Evolutionary conservation across 139 green algal species (phyloP), one percentile per base, ranked within the genome.

Genomic region (Tetraselmis striata): DNA sequence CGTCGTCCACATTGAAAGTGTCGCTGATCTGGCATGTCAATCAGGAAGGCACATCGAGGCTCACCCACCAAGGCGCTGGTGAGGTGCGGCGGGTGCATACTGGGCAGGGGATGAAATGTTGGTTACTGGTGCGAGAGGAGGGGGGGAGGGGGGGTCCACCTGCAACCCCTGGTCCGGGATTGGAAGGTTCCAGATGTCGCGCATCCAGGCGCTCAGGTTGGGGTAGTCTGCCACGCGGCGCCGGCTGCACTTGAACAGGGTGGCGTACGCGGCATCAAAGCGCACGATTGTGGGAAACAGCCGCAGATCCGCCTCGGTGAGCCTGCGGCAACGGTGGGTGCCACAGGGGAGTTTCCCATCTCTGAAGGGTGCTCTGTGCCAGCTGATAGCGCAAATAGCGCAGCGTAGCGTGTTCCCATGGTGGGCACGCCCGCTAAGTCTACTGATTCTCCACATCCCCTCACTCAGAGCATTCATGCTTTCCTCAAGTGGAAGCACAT

Each of bases 231-330:
- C 83, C 23, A 97, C 86, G 31, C 91, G 86, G 23, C 85, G 82
- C 30, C 84, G 67, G 80, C 76, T 83, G 90, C 95, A 98, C 85
- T 96, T 97, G 90, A 99, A 99, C 1, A 98, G 87, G 2, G 83
- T 88, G 23, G 88, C 84, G 80, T 98, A 98, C 18, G 92, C 88
- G 2, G 92, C 87, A 59, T 98, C 95, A 77, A 95, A 95, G 0
- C 95, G 87, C 0, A 88, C 77, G 2, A 96, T 87, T 77, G 95
- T 98, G 28, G 95, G 94, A 30, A 94, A 92, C 76, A 98, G 87
- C 30, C 94, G 91, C 80, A 98, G 79, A 83, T 98, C 95, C 0
- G 92, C 91, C 77, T 97, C 92, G 0, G 94, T 97, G 30, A 95
- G 88, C 45, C 88, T 94, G 86, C 25, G n/a, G n/a, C 0, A 28